Evolutionary conservation across 2,329 filamentous ascomycete species (phyloP), one percentile per base, ranked within the genome.

Genomic region (Epichloe aotearoae): DNA sequence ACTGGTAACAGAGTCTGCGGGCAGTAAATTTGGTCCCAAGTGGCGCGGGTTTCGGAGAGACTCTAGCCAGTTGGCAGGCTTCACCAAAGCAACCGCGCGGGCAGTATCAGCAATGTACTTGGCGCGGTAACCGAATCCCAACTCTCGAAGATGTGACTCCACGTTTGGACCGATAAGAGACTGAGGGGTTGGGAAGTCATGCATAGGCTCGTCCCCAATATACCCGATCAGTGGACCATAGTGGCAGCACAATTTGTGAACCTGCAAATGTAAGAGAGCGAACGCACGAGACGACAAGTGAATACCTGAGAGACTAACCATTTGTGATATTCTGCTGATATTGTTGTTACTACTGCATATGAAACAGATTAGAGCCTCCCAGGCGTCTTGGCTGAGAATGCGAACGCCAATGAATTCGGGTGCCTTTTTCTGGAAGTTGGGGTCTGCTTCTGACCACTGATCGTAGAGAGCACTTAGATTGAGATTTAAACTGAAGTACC

Each of bases 281-380:
- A n/a, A 36, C n/a, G 7, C 12, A 17, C 11, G 14, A 17, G 2
- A 12, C 2, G 11, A 14, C 12, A 14, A 4, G 10, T 12, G 11
- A 19, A 15, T 36, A 10, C 19, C 6, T 19, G 7, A 15, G 26
- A 38, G 62, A 55, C 60, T 47, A n/a, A 86, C 89, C 93, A 98
- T 98, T 67, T 94, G 87, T 5, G 87, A 91, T 64, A 98, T 98
- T 39, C 93, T 81, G 2, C 83, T 78, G 54, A 98, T 98, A 64
- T 98, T 96, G 70, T 98, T 98, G 69, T 98, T 98, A 68, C 89
- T 95, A 68, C 90, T 96, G 74, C 93, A 98, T 56, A 98, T 98
- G 67, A 98, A 98, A 51, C 86, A 84, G 23, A 98, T 74, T 20
- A 98, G 73, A 1, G 93, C 83, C 67, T 98, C 93, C 93, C 94